Base-by-base conservation (phyloP, 305 asterid genomes). In the Fraxinus greggii region DNA sequence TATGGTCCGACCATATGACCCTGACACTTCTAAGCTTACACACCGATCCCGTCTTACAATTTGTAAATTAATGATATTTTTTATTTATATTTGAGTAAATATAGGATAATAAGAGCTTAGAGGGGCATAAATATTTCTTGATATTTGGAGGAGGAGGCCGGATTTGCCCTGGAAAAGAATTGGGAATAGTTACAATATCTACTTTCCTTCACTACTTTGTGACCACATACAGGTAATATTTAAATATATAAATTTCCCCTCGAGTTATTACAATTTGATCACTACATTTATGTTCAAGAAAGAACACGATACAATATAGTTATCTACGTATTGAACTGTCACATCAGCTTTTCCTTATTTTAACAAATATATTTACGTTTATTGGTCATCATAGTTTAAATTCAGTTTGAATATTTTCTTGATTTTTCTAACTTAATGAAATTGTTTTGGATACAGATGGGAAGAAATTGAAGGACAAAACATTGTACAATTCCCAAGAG, bases 91-190 rank as follows among this genome's bases (percentile, higher is more conserved):
- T n/a, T 59, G 24, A 12, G 59, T 67, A 28, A 21, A 72, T 67
- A 56, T 38, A 89, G 90, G 94, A 90, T 78, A 29, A 29, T 13
- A 83, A 80, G 65, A 88, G 79, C 0, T 79, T 92, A 69, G 98
- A 91, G 86, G 61, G 87, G 28, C 94, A 89, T 51, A 86, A 84
- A 7, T 85, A 91, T 77, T 88, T 75, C 81, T 86, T 92, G 29
- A 7, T 88, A 40, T 91, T 92, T 78, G 97, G 97, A 72, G 92
- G 91, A 76, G 97, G 98, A 35, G 17, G 78, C 56, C 48, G 98
- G 12, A 32, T 88, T 77, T 93, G 97, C 87, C 95, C 97, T 1
- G 98, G 98, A 56, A 93, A 93, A 78, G 98, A 93, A 83, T 78
- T 92, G 21, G 98, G 97, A 78, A 88, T 93, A 2, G 89, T 78